Conservation (phyloP, 75 land plant species). For the Sequoiadendron giganteum region DNA sequence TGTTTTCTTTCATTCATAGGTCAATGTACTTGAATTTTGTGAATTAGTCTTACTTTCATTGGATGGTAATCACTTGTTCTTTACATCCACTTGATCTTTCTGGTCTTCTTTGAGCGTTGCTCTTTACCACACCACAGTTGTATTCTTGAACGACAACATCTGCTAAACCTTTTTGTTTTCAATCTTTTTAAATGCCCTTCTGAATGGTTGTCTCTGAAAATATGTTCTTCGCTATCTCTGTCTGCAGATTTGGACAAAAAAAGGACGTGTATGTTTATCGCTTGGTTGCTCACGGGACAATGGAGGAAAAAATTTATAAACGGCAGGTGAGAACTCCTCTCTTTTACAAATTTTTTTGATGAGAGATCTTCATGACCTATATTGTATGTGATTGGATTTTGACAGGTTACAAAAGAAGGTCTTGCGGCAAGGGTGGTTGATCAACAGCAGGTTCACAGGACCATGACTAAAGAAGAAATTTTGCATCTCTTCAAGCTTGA, state of each 20-base stretch:
- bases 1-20: background rate
- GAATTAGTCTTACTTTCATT: background rate
- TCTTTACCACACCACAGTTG: background rate
- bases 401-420: constrained; percentile 94
- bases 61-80: background rate
- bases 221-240: background rate
- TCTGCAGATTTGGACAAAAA: constrained; percentile 84
- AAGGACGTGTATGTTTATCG: constrained; percentile 95
- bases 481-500: constrained; percentile 83
- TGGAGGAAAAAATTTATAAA: constrained; percentile 99
- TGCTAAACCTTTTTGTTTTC: background rate
- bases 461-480: constrained; percentile 89
- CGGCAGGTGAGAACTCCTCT: constrained; percentile 66
- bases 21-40: background rate
- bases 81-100: background rate
- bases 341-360: background rate
- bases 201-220: background rate
- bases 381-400: constrained; percentile 4
- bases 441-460: constrained; percentile 78
- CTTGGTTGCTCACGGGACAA: constrained; percentile 94
- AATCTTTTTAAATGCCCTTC: background rate
- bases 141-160: background rate
- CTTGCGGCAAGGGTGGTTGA: constrained; percentile 98
- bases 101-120: background rate
- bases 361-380: background rate